Base-by-base conservation (phyloP, 345 rosid genomes). In the Diplotaxis tenuifolia region DNA sequence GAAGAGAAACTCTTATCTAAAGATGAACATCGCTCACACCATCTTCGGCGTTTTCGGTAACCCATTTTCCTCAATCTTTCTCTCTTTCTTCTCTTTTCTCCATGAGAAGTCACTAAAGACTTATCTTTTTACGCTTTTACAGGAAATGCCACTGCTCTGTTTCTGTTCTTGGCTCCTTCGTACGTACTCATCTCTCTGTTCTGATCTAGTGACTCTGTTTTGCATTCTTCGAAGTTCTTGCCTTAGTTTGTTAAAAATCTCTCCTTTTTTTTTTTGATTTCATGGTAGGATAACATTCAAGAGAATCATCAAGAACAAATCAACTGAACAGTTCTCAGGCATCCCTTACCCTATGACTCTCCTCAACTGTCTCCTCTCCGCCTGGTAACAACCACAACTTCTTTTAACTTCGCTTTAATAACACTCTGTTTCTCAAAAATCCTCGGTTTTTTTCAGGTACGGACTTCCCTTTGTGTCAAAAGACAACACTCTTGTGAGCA, bases 141-240 rank as follows among this genome's bases (percentile, higher is more conserved):
- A 95, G 99, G 99, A 72, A 95, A 95, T 82, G 99, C 96, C 23
- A 87, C 98, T 49, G 99, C 96, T 73, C 76, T 90, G 78, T 92
- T 95, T 83, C 97, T 95, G 50, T 95, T 92, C 91, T 79, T 95
- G 82, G 75, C 98, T 66, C 99, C 99, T 20, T 73, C 83, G 99
- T 95, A 82, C 57, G 91, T 68, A 18, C 36, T 21, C 15, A 16
- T 31, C 54, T 31, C 22, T 52, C 36, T 45, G 40, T 20, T 25
- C n/a, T 11, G 27, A 61, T 2, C 64, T 61, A 62, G 50, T 38
- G 65, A 59, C 69, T 7, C 27, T 5, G 1, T 11, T 54, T 47
- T 22, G 15, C 19, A 15, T 38, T 57, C 34, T 70, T 20, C 23
- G 52, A 21, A 53, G 9, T 3, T 56, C 32, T 75, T 54, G 12